Conservation (phyloP, 2,329 filamentous ascomycete species). For the Aspergillus fumigatus region DNA sequence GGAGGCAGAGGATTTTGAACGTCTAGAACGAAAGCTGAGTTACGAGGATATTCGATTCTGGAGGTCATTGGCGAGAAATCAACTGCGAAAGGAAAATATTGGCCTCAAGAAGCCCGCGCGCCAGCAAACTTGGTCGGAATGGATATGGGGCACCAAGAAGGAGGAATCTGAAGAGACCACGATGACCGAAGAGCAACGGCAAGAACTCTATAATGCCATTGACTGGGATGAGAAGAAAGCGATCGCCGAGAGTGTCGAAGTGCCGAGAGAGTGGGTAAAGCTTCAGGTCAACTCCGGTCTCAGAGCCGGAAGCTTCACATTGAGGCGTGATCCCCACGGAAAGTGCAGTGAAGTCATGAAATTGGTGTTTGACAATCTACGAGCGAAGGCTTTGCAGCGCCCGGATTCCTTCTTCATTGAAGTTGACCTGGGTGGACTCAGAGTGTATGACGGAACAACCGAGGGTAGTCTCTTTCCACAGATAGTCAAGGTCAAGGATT, state of each 20-base stretch:
- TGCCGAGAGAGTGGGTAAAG: slow-evolving; percentile 87
- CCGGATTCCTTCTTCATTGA: slow-evolving; percentile 88
- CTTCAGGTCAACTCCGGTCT: slow-evolving; percentile 88
- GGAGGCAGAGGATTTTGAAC: slow-evolving; percentile 68
- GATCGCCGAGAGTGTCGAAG: slow-evolving; percentile 79
- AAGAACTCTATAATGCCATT: slow-evolving; percentile 95
- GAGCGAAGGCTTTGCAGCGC: slow-evolving; percentile 80
- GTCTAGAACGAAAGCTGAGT: slow-evolving; percentile 77
- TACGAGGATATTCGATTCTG: slow-evolving; percentile 98
- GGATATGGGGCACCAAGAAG: slow-evolving; percentile 82
- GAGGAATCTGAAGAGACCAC: slow-evolving; percentile 71
- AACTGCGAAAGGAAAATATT: slow-evolving; percentile 91
- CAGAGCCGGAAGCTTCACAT: slow-evolving; percentile 92
- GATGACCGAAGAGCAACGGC: slow-evolving; percentile 92
- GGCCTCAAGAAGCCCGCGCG: slow-evolving; percentile 69
- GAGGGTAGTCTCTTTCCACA: slow-evolving; percentile 86
- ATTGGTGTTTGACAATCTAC: slow-evolving; percentile 91
- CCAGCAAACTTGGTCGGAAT: slow-evolving; percentile 83
- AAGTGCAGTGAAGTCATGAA: slow-evolving; percentile 76
- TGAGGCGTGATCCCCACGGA: slow-evolving; percentile 80
- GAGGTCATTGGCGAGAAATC: slow-evolving; percentile 88
- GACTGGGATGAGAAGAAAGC: slow-evolving; percentile 97
- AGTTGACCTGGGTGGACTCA: slow-evolving; percentile 83
- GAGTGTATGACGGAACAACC: slow-evolving; percentile 94
- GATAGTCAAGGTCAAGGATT: slow-evolving; percentile 93